Evolutionary conservation across 306 rosid genomes (phyloP), one percentile per base, ranked within the genome.

Genomic region (Trifolium subterraneum): DNA sequence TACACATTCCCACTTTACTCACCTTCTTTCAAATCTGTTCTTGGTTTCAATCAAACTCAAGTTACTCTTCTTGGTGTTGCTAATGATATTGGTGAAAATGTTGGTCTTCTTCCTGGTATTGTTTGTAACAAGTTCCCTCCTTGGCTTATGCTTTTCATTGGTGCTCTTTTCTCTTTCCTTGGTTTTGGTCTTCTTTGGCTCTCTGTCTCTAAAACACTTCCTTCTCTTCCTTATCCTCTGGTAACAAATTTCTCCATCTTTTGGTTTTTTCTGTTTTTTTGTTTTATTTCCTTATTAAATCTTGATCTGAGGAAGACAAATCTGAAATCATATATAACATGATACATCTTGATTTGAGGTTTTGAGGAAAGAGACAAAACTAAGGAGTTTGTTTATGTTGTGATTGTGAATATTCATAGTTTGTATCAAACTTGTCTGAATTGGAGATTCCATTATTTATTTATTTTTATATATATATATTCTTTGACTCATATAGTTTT

Each of bases 61-160:
- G 70, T 92, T 4, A 82, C 97, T 2, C 81, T 89, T 18, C 90
- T 92, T 7, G 97, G 96, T 20, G 97, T 92, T 1, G 96, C 93
- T 55, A 92, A 83, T 44, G 97, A 92, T 69, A 78, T 92, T 38
- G 97, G 96, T 4, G 97, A 92, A 70, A 92, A 88, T 79, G 92
- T 92, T 33, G 97, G 96, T 15, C 75, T 92, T 1, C 81, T 92
- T 44, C 96, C 96, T 0, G 97, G 97, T 5, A 41, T 92, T 42
- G 96, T 86, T 51, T 51, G 59, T 2, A 51, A 51, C 59, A 51
- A 51, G 6, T 51, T 51, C 59, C 59, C 59, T 51, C 96, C 97
- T 44, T 92, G 90, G 97, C 41, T 89, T 4, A 74, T 92, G 50
- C 88, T 92, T 23, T 42, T 75, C 72, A 25, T 89, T 27, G 97